Base-by-base conservation (phyloP, 345 rosid species). In the Camelina hispida region DNA sequence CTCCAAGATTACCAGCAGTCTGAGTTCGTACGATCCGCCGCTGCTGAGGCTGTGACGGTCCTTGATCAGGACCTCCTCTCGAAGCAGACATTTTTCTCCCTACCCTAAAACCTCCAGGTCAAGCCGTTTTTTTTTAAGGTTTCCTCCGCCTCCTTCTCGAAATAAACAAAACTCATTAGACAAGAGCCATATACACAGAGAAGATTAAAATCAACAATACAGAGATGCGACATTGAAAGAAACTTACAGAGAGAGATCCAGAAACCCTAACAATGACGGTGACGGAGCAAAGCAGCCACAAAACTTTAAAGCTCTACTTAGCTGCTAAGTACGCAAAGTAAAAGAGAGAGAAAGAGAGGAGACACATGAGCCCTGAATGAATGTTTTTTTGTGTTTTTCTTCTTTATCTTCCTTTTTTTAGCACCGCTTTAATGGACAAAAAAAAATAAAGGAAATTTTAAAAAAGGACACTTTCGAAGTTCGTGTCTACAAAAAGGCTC, bases 1-100 rank as follows among this genome's bases (percentile, higher is more conserved):
- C 99, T 17, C 99, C 98, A 0, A 93, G 89, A 81, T 86, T 88
- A 58, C 99, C 98, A 0, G 88, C 93, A 2, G 99, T 96, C 85
- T 96, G 99, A 4, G 99, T 93, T 75, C 99, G 75, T 62, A 47
- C 10, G 43, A 96, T 65, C 85, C 90, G 87, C 82, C 97, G 82
- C 73, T 78, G 78, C 82, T 74, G 78, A 20, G 84, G 80, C 68
- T 75, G 84, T 7, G 81, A 78, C 6, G 81, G 78, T 17, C 83
- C 80, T 52, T 81, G 86, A 78, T 86, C 89, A 38, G 84, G 58
- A 28, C 85, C 84, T 30, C 87, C 86, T 72, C 87, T 81, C 13
- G 87, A 44, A 50, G 88, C 74, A 40, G 91, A 85, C 94, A 89
- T 89, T 62, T 14, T 42, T 53, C 30, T 28, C 30, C 0, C 57